Percentiles rank a stretch among this genome's conserved stretches.
phyloP scores from a whole-genome alignment of 1,284 basidiomycete genomes.

The Boletus calvinii region DNA sequence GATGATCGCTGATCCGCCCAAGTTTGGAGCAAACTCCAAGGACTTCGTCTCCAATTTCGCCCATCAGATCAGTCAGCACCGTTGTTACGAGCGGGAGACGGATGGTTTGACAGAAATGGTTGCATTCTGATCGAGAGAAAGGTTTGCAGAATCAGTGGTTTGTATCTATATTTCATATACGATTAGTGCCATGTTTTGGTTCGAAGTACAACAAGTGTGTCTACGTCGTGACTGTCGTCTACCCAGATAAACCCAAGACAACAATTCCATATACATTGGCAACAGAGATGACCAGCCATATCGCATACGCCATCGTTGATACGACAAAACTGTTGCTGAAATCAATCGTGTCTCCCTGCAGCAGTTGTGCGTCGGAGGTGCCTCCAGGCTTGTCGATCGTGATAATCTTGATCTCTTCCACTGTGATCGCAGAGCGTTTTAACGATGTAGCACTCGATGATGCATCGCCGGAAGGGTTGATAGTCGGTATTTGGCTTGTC shows the following conservation, averaged over 20 bases:
- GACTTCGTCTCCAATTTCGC: constrained; percentile 61
- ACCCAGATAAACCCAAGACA: constrained; percentile 29
- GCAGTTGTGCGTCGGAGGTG: not conserved
- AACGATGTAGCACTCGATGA: not conserved
- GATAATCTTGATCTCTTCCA: not conserved
- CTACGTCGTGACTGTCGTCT: not conserved
- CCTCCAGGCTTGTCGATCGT: not conserved
- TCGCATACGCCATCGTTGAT: constrained; percentile 43
- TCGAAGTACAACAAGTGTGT: not conserved
- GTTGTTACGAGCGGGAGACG: constrained; percentile 59
- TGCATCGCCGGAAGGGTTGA: not conserved
- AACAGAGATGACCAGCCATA: constrained; percentile 52
- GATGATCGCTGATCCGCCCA: constrained; percentile 41
- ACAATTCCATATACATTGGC: constrained; percentile 65
- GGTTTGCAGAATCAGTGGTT: not conserved
- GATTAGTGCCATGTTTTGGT: constrained; percentile 11
- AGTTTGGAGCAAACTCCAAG: constrained; percentile 44
- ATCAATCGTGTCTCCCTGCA: constrained; percentile 27
- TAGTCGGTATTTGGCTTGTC: not conserved
- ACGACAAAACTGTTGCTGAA: constrained; percentile 52
- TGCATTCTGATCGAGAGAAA: constrained; percentile 46
- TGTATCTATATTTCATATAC: constrained; percentile 9
- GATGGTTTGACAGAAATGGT: constrained; percentile 53
- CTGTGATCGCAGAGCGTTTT: not conserved
- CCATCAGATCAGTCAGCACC: constrained; percentile 61